Conservation (phyloP, 2,329 filamentous ascomycete genomes). For the Penicillium sp. region DNA sequence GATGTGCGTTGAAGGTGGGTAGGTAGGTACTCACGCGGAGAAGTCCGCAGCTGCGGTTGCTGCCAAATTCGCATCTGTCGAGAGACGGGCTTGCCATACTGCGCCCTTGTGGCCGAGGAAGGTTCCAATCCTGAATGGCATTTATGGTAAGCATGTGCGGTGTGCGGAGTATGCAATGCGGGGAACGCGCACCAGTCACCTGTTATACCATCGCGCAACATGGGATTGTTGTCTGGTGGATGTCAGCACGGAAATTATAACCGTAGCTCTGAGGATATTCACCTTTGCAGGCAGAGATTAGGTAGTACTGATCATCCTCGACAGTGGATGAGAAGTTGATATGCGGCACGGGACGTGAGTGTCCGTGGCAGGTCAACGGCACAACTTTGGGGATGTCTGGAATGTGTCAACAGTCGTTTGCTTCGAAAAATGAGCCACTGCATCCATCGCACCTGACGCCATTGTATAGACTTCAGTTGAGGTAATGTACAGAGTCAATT, state of each 20-base stretch:
- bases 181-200: slow-evolving; percentile 81
- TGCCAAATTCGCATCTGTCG: slow-evolving; percentile 74
- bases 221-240: slow-evolving; percentile 84
- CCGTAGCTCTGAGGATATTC: too few species aligned
- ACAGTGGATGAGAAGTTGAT: slow-evolving; percentile 78
- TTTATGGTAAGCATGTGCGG: slow-evolving; percentile 12
- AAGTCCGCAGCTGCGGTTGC: slow-evolving; percentile 95
- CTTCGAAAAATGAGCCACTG: too few species aligned
- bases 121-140: slow-evolving; percentile 71
- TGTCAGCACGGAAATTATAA: too few species aligned
- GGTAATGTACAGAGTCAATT: too few species aligned
- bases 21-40: slow-evolving; percentile 70
- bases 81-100: slow-evolving; percentile 90
- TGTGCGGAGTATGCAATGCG: too few species aligned
- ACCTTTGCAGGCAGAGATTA: slow-evolving; percentile 91
- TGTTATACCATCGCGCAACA: slow-evolving; percentile 91
- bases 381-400: slow-evolving; percentile 55
- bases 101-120: slow-evolving; percentile 98
- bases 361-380: slow-evolving; percentile 85
- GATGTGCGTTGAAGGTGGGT: too few species aligned
- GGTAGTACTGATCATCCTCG: slow-evolving; percentile 75
- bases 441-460: too few species aligned
- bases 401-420: too few species aligned
- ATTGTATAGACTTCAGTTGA: too few species aligned
- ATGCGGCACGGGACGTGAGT: slow-evolving; percentile 85